Evolutionary conservation across 306 rosid genomes (phyloP).

Genomic region (Lathyrus sativus): DNA sequence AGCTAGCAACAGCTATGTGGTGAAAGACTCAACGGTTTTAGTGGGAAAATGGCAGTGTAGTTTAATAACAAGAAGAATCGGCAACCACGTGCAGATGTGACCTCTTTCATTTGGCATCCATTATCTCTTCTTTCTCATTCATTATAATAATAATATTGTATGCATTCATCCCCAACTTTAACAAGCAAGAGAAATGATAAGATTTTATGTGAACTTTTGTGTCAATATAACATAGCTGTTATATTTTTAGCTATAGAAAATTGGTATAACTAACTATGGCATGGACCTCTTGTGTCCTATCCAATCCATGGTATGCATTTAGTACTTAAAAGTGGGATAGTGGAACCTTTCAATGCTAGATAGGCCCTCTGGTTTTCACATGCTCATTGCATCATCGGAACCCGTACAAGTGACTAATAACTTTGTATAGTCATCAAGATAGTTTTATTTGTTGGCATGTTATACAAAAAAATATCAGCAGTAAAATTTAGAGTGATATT

Average conservation of each 20-base stretch:
- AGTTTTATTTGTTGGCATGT: no score
- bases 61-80: constrained; percentile 60
- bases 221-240: no score
- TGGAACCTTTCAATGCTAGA: not conserved
- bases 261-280: not conserved
- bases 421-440: not conserved
- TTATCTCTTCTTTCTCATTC: constrained; percentile 31
- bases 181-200: not conserved
- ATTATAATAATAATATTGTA: constrained; percentile 5
- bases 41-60: constrained; percentile 59
- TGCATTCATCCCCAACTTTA: constrained; percentile 1
- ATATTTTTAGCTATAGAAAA: not conserved
- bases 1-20: constrained; percentile 97
- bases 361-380: constrained; percentile 6
- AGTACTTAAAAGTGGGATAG: constrained; percentile 7
- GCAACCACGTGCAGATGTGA: constrained; percentile 95
- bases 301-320: not conserved
- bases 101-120: constrained; percentile 57
- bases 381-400: not conserved
- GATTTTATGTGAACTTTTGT: no score
- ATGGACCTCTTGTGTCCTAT: not conserved
- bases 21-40: constrained; percentile 55
- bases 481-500: no score
- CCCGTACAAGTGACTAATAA: not conserved
- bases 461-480: no score